Conservation (phyloP, 2,329 filamentous ascomycete species). For the Cytospora leucostoma region DNA sequence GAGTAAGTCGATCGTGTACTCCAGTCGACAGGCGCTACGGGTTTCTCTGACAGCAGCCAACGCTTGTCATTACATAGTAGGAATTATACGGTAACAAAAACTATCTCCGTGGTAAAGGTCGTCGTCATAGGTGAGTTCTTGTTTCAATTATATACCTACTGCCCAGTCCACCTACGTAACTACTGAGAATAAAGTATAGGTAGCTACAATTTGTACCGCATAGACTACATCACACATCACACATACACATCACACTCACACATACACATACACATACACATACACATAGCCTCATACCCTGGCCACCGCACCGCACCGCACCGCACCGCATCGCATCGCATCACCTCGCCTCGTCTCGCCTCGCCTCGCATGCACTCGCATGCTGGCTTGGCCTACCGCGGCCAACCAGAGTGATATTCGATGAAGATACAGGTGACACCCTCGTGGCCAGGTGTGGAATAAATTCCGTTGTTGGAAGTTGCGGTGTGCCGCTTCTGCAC, state of each 20-base stretch:
- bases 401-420: not conserved
- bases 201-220: too few species aligned
- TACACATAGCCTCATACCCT: too few species aligned
- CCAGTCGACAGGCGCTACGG: slow-evolving; percentile 18
- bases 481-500: too few species aligned
- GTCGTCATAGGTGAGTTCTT: not conserved
- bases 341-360: not conserved
- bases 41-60: slow-evolving; percentile 6
- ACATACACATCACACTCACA: too few species aligned
- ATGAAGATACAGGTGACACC: too few species aligned
- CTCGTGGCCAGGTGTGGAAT: too few species aligned
- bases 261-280: too few species aligned
- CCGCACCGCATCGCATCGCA: not conserved
- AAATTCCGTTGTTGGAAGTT: too few species aligned
- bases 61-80: slow-evolving; percentile 12
- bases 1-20: slow-evolving; percentile 20
- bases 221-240: too few species aligned
- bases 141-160: not conserved
- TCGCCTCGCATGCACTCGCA: not conserved
- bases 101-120: not conserved
- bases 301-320: too few species aligned
- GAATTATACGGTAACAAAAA: not conserved
- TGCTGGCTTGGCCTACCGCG: not conserved
- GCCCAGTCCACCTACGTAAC: too few species aligned
- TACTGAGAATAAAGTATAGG: too few species aligned